Conservation (phyloP, 164 flowering plant genomes). For the Protea cynaroides region DNA sequence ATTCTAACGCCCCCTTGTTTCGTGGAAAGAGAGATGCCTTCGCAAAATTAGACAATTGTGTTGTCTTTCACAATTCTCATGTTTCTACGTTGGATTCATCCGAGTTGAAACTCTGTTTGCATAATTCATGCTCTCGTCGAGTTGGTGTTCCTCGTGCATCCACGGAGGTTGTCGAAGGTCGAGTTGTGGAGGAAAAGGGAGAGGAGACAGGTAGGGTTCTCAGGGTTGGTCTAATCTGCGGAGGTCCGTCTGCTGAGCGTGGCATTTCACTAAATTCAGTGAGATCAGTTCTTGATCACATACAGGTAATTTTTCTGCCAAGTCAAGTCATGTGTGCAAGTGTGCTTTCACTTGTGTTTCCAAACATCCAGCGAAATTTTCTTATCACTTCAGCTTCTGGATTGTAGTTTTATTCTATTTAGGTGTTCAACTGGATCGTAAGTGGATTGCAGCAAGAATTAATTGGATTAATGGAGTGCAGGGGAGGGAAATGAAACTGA, state of each 20-base stretch:
- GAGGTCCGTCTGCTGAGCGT: conserved; percentile 91
- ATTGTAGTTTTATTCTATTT: too few relatives aligned
- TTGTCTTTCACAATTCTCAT: background rate
- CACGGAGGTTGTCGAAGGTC: conserved; percentile 15
- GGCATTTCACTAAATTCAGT: conserved; percentile 92
- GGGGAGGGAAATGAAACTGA: too few relatives aligned
- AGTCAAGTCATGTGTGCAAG: background rate
- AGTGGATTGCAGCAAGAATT: too few relatives aligned
- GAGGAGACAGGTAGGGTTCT: conserved; percentile 29
- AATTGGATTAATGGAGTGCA: too few relatives aligned
- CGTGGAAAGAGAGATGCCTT: background rate
- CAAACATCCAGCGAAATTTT: too few relatives aligned
- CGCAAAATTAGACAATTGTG: background rate
- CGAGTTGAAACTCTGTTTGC: conserved; percentile 5
- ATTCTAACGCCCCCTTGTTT: background rate
- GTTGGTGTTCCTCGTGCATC: conserved; percentile 17
- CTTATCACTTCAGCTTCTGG: too few relatives aligned
- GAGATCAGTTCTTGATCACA: conserved; percentile 87
- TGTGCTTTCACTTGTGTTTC: too few relatives aligned
- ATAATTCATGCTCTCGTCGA: conserved; percentile 6
- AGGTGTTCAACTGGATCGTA: too few relatives aligned
- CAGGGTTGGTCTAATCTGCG: conserved; percentile 73
- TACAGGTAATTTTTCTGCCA: conserved; percentile 41
- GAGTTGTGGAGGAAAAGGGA: conserved; percentile 10
- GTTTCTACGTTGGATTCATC: background rate